Percentiles rank a stretch among this genome's conserved stretches.
Conservation (phyloP, 164 flowering plant genomes). For the Buxus sempervirens region DNA sequence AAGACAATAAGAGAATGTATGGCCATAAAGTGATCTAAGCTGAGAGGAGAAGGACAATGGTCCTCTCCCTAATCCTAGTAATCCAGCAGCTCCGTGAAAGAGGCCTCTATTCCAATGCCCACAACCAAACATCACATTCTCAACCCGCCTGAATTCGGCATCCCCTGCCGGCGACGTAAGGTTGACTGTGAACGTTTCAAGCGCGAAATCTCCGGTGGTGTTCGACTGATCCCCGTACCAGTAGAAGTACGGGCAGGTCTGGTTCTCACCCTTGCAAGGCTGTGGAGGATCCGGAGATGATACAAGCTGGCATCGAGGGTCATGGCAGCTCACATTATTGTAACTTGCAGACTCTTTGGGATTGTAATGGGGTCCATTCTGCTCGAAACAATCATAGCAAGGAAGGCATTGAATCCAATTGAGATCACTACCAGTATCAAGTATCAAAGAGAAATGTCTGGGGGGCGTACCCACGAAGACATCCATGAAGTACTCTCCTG, state of each 20-base stretch:
- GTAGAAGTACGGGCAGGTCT: constrained; percentile 77
- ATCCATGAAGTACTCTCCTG: constrained; percentile 98
- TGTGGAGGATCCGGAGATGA: constrained; percentile 72
- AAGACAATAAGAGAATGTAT: constrained; percentile 87
- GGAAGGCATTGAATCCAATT: constrained; percentile 95
- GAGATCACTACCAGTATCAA: constrained; percentile 96
- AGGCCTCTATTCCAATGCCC: constrained; percentile 98
- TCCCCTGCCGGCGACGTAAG: constrained; percentile 42
- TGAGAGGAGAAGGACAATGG: constrained; percentile 89
- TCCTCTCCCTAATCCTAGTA: constrained; percentile 87
- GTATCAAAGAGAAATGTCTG: constrained; percentile 71
- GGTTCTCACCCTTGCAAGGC: constrained; percentile 52
- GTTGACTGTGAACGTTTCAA: constrained; percentile 87
- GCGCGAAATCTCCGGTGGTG: constrained; percentile 88
- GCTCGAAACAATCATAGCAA: constrained; percentile 83
- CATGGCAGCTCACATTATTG: constrained; percentile 53
- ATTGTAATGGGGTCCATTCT: constrained; percentile 70
- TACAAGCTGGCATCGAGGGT: constrained; percentile 65
- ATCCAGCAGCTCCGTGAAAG: constrained; percentile 92
- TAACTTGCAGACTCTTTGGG: constrained; percentile 59
- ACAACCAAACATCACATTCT: constrained; percentile 93
- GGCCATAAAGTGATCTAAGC: constrained; percentile 70
- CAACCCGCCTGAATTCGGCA: constrained; percentile 44
- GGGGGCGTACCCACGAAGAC: constrained; percentile 96
- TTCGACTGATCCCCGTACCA: constrained; percentile 97